phyloP scores from a whole-genome alignment of 2,329 filamentous ascomycete genomes.

The Paecilomyces formosus region DNA sequence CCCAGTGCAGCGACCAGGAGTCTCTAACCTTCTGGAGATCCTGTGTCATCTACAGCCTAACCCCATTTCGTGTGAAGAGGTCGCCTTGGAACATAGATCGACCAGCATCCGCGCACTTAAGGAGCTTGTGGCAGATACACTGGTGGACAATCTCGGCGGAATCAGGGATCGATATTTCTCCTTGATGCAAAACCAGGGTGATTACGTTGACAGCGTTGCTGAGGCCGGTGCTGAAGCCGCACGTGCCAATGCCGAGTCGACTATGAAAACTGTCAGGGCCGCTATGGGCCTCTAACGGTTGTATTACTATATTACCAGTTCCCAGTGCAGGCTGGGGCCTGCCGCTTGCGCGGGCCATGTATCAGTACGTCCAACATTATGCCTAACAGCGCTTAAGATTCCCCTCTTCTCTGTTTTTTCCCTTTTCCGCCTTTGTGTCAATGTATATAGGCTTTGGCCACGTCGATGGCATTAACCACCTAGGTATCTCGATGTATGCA shows the following conservation, averaged over 20 bases:
- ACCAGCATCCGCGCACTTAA: slow-evolving; percentile 56
- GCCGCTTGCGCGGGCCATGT: neutral
- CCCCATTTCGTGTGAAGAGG: slow-evolving; percentile 30
- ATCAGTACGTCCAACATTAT: neutral
- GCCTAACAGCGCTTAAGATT: neutral
- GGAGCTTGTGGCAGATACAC: slow-evolving; percentile 48
- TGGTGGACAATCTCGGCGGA: slow-evolving; percentile 20
- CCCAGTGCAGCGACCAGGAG: slow-evolving; percentile 61
- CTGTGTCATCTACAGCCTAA: slow-evolving; percentile 67
- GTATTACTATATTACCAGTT: neutral
- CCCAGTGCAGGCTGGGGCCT: neutral
- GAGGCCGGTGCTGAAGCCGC: slow-evolving; percentile 22
- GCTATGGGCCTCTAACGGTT: slow-evolving; percentile 22
- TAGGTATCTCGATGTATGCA: neutral
- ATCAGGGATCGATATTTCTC: slow-evolving; percentile 27
- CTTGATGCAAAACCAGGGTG: slow-evolving; percentile 19
- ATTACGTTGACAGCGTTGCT: slow-evolving; percentile 22
- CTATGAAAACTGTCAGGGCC: slow-evolving; percentile 23
- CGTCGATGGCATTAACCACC: neutral
- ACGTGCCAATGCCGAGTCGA: slow-evolving; percentile 21
- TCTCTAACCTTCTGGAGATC: slow-evolving; percentile 80
- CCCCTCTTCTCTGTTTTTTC: neutral
- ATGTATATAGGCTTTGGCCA: neutral
- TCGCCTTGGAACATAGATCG: slow-evolving; percentile 39
- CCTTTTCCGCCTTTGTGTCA: neutral